A percentile compares a stretch with the other conserved stretches of the same genome.
Conservation (phyloP, 2,329 filamentous ascomycete genomes). For the Botryotinia convoluta region DNA sequence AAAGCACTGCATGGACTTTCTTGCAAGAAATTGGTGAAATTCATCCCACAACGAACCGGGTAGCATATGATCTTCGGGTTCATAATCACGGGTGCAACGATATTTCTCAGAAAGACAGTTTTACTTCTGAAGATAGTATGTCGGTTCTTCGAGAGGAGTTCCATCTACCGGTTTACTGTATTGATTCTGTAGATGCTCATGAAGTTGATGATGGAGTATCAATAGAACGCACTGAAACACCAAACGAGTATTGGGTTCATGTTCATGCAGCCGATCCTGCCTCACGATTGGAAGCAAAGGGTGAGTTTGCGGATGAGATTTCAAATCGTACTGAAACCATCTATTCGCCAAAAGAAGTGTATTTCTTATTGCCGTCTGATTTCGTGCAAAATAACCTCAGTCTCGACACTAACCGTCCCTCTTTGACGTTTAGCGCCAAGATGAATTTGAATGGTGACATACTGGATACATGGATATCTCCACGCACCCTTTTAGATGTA, state of each 20-base stretch:
- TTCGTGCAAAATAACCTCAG: conserved; percentile 53
- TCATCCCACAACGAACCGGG: conserved; percentile 66
- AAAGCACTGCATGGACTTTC: conserved; percentile 58
- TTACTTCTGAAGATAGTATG: conserved; percentile 45
- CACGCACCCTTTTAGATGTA: conserved; percentile 54
- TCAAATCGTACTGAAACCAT: conserved; percentile 58
- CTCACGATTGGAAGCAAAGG: conserved; percentile 61
- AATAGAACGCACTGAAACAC: conserved; percentile 54
- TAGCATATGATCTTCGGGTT: conserved; percentile 58
- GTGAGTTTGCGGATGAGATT: conserved; percentile 58
- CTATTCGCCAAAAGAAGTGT: conserved; percentile 57
- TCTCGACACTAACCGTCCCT: conserved; percentile 49
- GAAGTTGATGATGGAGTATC: conserved; percentile 82
- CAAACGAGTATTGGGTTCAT: conserved; percentile 68
- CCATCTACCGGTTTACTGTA: conserved; percentile 64
- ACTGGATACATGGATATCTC: conserved; percentile 53
- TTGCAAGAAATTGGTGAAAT: conserved; percentile 74
- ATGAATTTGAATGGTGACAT: conserved; percentile 53
- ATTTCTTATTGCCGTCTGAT: conserved; percentile 56
- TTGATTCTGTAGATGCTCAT: conserved; percentile 63
- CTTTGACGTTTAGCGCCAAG: conserved; percentile 61
- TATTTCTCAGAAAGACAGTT: not conserved
- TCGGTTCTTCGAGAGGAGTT: conserved; percentile 56
- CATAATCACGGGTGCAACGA: not conserved
- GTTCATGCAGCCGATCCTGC: conserved; percentile 77